These are phyloP conservation scores for Blyttiomyces sp. DNA, from an alignment of 371 early-diverging fungal species.

Conservation along the genomic window DNA sequence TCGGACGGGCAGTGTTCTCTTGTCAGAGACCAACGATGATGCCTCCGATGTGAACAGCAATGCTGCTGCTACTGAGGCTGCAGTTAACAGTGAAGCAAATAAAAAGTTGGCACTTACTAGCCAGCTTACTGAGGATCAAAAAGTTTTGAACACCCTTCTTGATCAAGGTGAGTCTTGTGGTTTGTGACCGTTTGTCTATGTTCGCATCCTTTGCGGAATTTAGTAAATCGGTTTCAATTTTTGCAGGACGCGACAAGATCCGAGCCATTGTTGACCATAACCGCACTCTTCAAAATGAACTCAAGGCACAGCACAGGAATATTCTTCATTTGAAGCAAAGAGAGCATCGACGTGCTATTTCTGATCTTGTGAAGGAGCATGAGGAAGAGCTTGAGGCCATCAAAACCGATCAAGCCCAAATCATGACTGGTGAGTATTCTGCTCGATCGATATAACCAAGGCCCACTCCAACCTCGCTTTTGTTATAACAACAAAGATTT, in stretches of 20 bases:
- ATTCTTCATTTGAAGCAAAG: slow-evolving; percentile 14
- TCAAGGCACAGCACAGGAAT: slow-evolving; percentile 17
- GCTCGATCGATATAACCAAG: not conserved
- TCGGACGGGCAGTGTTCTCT: too few relatives aligned
- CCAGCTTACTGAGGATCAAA: not conserved
- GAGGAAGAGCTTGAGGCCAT: slow-evolving; percentile 28
- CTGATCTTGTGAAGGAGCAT: slow-evolving; percentile 28
- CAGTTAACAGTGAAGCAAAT: not conserved
- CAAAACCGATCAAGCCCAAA: slow-evolving; percentile 26
- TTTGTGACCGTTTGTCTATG: not conserved
- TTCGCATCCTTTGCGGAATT: not conserved
- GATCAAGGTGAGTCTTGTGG: not conserved
- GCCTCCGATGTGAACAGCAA: too few relatives aligned
- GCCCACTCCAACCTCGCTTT: not conserved
- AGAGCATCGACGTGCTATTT: slow-evolving; percentile 26
- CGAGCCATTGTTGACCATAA: slow-evolving; percentile 21
- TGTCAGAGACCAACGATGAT: too few relatives aligned
- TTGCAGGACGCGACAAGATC: slow-evolving; percentile 14
- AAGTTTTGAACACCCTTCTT: not conserved
- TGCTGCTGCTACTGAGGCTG: not conserved
- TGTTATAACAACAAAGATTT: not conserved
- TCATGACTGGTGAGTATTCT: slow-evolving; percentile 15
- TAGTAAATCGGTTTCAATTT: not conserved
- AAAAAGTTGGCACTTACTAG: not conserved
- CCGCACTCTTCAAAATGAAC: slow-evolving; percentile 13